Evolutionary conservation across 176 grass and related monocot species (phyloP).

Genomic region (Raddia guianensis): DNA sequence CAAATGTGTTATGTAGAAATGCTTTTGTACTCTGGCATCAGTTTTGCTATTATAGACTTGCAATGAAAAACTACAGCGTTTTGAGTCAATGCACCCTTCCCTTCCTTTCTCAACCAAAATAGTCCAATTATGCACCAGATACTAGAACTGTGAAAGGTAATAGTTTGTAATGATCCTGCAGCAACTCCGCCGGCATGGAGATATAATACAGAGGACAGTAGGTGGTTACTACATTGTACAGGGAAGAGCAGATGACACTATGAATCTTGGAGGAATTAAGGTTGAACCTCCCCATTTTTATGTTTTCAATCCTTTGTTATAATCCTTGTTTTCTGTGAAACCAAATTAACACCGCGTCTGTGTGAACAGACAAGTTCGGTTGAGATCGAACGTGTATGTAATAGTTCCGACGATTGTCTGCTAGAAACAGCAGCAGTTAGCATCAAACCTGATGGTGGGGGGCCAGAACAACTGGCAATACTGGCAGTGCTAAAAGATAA

Average conservation of each 20-base stretch:
- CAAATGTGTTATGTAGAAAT: neutral
- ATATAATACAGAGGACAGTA: conserved; percentile 85
- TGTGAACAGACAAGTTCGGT: conserved; percentile 86
- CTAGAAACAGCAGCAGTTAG: conserved; percentile 85
- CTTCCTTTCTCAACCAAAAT: conserved; percentile 33
- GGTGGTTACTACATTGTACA: conserved; percentile 88
- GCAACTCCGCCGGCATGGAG: conserved; percentile 90
- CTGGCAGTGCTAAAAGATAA: conserved; percentile 75
- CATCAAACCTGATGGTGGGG: conserved; percentile 63
- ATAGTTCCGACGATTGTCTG: conserved; percentile 68
- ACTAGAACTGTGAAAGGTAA: neutral
- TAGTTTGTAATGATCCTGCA: conserved; percentile 27
- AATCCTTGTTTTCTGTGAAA: conserved; percentile 8
- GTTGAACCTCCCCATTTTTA: conserved; percentile 31
- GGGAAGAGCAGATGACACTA: conserved; percentile 94
- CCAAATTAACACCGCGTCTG: conserved; percentile 16
- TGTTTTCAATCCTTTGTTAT: neutral
- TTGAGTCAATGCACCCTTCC: neutral
- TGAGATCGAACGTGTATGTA: conserved; percentile 90
- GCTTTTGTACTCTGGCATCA: neutral
- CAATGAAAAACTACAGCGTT: neutral
- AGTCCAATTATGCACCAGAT: neutral
- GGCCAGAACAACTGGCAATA: conserved; percentile 83
- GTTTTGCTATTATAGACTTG: neutral
- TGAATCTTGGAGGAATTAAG: conserved; percentile 99